phyloP scores from a whole-genome alignment of 257 asterid species.

The Solanum clarkiae region DNA sequence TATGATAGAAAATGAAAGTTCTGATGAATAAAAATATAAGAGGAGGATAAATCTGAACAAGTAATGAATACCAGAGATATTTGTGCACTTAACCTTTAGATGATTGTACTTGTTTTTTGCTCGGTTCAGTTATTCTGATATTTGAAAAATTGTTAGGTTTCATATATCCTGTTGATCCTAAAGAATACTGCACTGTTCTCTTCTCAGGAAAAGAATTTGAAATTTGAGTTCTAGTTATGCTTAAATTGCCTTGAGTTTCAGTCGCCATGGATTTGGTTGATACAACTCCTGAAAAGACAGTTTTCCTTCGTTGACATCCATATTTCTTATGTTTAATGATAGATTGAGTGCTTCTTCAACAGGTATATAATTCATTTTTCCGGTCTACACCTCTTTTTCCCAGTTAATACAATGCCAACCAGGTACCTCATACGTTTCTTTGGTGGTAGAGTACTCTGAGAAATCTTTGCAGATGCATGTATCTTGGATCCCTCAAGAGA shows the following conservation, averaged over 20 bases:
- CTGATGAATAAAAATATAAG: background rate
- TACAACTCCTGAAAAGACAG: background rate
- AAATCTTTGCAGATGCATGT: background rate
- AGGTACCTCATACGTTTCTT: background rate
- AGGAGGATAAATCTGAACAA: background rate
- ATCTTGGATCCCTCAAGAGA: background rate
- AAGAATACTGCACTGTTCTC: constrained; percentile 3
- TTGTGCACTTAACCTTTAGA: background rate
- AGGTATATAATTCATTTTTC: constrained; percentile 36
- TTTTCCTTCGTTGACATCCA: background rate
- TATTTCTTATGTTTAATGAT: constrained; percentile 13
- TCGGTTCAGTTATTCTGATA: background rate
- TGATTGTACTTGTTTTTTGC: background rate
- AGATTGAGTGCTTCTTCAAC: constrained; percentile 39
- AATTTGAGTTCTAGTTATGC: background rate
- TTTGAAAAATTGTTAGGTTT: constrained; percentile 14
- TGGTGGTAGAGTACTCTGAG: background rate
- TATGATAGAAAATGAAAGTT: background rate
- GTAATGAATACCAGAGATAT: background rate
- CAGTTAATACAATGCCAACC: too few species aligned
- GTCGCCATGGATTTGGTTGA: background rate
- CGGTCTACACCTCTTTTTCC: constrained; percentile 11
- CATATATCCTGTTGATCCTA: background rate
- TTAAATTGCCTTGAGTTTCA: background rate
- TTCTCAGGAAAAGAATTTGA: background rate